These are phyloP conservation scores for Ziziphus jujuba DNA, from an alignment of 306 rosid species.

Conservation along the genomic window DNA sequence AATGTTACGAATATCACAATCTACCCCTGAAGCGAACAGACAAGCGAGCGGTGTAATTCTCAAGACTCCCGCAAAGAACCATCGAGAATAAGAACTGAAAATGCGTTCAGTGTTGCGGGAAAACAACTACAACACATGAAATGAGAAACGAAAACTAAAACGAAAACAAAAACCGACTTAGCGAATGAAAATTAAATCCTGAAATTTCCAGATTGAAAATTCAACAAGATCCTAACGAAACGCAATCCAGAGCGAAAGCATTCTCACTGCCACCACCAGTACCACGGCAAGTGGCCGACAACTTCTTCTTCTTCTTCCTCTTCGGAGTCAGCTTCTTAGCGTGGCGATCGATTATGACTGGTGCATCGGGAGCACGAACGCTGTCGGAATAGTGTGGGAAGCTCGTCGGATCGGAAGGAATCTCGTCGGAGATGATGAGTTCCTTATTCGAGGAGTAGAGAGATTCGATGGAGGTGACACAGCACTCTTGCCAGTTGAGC, in stretches of 20 bases:
- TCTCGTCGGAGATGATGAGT: constrained; percentile 13
- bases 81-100: no score
- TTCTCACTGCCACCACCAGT: background rate
- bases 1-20: background rate
- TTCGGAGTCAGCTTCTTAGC: constrained; percentile 31
- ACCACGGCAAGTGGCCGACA: no score
- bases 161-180: background rate
- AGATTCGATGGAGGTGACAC: constrained; percentile 59
- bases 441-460: constrained; percentile 28
- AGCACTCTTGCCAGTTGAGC: constrained; percentile 81
- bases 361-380: background rate
- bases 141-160: background rate
- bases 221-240: constrained; percentile 36
- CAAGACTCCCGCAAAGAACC: background rate
- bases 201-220: background rate
- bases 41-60: background rate
- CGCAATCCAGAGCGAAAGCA: constrained; percentile 11
- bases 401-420: background rate
- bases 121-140: background rate
- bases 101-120: background rate
- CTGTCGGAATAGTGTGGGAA: background rate
- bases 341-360: background rate
- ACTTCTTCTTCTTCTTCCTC: constrained; percentile 28
- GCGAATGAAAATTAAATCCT: background rate
- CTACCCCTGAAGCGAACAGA: constrained; percentile 1